Evolutionary conservation across 352 stramenopile species (phyloP).

Genomic region (Thraustochytrium striatum): DNA sequence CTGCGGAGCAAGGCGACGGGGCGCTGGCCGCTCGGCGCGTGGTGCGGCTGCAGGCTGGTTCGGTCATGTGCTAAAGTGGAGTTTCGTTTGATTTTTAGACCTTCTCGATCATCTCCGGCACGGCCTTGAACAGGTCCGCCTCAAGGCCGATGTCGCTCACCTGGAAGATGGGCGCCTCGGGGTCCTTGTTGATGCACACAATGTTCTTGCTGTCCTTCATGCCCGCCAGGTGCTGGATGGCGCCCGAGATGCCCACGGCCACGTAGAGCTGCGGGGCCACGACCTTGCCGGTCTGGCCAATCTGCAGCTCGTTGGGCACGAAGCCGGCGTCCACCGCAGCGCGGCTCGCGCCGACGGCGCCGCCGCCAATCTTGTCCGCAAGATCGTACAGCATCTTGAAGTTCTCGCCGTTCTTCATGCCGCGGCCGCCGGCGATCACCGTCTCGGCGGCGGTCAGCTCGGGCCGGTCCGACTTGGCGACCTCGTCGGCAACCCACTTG

Average conservation of each 20-base stretch:
- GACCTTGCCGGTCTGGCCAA: slow-evolving; percentile 98
- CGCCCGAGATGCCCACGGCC: slow-evolving; percentile 92
- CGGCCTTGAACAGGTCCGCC: slow-evolving; percentile 92
- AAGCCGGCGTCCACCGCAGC: slow-evolving; percentile 96
- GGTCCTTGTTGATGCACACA: slow-evolving; percentile 99
- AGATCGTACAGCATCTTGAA: slow-evolving; percentile 95
- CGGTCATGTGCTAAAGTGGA: neutral
- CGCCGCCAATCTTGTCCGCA: slow-evolving; percentile 90
- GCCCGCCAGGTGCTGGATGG: slow-evolving; percentile 97
- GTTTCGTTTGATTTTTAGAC: slow-evolving; percentile 65
- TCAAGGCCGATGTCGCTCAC: slow-evolving; percentile 96
- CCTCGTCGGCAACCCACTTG: slow-evolving; percentile 84
- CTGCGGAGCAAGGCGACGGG: no score
- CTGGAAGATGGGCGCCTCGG: slow-evolving; percentile 97
- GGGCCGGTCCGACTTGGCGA: slow-evolving; percentile 89
- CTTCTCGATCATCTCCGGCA: slow-evolving; percentile 97
- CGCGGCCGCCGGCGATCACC: slow-evolving; percentile 91
- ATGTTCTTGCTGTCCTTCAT: slow-evolving; percentile 99
- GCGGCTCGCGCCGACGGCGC: slow-evolving; percentile 91
- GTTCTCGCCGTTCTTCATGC: slow-evolving; percentile 94
- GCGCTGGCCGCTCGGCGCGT: no score
- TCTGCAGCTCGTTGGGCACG: slow-evolving; percentile 96
- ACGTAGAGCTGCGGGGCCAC: slow-evolving; percentile 96
- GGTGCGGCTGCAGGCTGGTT: neutral
- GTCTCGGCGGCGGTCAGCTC: slow-evolving; percentile 87